Percentiles rank a stretch among this genome's conserved stretches.
Conservation (phyloP, 1,139 yeast genomes). For the Hyphopichia buzzinii region DNA sequence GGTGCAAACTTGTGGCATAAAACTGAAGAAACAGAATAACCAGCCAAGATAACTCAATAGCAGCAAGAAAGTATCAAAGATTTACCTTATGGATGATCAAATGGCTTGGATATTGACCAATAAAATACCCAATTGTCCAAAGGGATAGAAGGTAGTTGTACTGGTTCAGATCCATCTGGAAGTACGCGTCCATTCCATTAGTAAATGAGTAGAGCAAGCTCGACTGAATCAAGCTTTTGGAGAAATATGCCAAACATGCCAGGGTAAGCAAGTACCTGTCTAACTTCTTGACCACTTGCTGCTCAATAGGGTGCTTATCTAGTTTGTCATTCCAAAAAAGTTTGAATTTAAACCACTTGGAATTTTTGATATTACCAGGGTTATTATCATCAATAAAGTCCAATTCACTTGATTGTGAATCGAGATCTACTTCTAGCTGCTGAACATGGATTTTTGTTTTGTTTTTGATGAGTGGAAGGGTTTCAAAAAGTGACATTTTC, state of each 20-base stretch:
- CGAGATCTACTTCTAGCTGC: too few species aligned
- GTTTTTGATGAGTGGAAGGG: too few species aligned
- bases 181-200: conserved; percentile 9
- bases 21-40: conserved; percentile 7
- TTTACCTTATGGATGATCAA: conserved; percentile 1
- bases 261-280: conserved; percentile 6
- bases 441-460: too few species aligned
- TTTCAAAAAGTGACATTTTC: too few species aligned
- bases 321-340: conserved; percentile 6
- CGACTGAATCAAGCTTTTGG: conserved; percentile 8
- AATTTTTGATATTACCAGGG: too few species aligned
- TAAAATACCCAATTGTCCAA: conserved; percentile 9
- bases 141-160: conserved; percentile 7
- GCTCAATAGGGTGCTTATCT: conserved; percentile 8
- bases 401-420: too few species aligned
- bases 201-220: conserved; percentile 7
- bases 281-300: conserved; percentile 6
- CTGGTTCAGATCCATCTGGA: conserved; percentile 8
- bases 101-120: conserved; percentile 7
- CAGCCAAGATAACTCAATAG: conserved; percentile 8
- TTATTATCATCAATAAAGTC: too few species aligned
- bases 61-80: conserved; percentile 8
- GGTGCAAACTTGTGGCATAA: conserved; percentile 3
- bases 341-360: conserved; percentile 3
- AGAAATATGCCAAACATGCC: conserved; percentile 7